Base-by-base conservation (phyloP, 116 monocot genomes). In the Cymodocea nodosa region DNA sequence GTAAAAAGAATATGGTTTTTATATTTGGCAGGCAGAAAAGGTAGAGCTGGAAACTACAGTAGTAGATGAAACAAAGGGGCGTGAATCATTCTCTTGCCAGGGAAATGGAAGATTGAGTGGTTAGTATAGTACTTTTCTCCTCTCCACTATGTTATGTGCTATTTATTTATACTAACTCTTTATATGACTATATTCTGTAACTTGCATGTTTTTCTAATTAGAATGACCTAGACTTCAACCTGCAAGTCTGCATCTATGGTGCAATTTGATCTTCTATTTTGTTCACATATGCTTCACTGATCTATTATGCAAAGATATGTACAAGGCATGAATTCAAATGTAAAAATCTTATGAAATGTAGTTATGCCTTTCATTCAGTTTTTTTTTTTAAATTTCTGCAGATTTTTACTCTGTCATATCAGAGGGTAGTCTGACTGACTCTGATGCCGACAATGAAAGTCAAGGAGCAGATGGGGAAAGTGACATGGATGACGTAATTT, bases 41-140 rank as follows among this genome's bases (percentile, higher is more conserved):
- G 82, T 94, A 64, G 94, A 94, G 67, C 84, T 94, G 60, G 94
- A 94, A 80, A 86, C 89, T 61, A 94, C 89, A 51, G 94, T 94
- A 58, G 80, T 94, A 35, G 86, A 94, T 80, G 89, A 84, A 76
- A 89, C 89, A 51, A 94, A 89, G 63, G 86, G 78, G 63, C 80
- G 89, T 54, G 94, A 94, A 74, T 68, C 84, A 68, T 79, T 78
- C 67, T 62, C 53, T 71, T 80, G 85, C 34, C 77, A 61, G 50
- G 70, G 56, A 35, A 92, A 88, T 70, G 85, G 93, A 67, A 83
- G 94, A 84, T 78, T 81, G 13, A 94, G 94, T 67, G 94, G 94
- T 94, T 64, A 78, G 94, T 79, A 65, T 19, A 25, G 18, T n/a
- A n/a, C 10, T 15, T 56, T 20, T 56, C 12, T 23, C 6, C 10